phyloP scores from a whole-genome alignment of 495 filamentous ascomycete species.

The Penicillium canescens region DNA sequence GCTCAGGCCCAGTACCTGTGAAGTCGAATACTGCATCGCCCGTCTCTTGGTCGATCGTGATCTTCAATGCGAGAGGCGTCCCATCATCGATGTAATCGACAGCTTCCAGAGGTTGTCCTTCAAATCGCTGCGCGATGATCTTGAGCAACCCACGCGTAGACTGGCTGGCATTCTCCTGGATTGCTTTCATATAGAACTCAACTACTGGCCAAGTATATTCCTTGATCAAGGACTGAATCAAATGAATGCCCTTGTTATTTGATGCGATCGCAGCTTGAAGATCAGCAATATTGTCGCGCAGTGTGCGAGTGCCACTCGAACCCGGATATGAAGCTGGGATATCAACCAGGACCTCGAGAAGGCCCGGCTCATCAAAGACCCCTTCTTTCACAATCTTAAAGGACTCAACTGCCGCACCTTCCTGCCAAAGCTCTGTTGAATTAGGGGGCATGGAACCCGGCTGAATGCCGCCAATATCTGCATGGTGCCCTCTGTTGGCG shows the following conservation, averaged over 20 bases:
- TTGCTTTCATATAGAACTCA: slow-evolving; percentile 92
- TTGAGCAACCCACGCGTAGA: slow-evolving; percentile 86
- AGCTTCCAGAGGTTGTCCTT: slow-evolving; percentile 77
- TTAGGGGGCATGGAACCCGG: slow-evolving; percentile 97
- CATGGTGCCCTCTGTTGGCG: slow-evolving; percentile 91
- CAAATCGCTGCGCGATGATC: slow-evolving; percentile 72
- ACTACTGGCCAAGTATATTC: slow-evolving; percentile 92
- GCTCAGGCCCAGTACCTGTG: slow-evolving; percentile 78
- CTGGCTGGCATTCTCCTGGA: slow-evolving; percentile 87
- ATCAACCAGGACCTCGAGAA: slow-evolving; percentile 77
- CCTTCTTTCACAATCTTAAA: slow-evolving; percentile 94
- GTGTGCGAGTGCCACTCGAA: slow-evolving; percentile 84
- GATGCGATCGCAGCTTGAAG: slow-evolving; percentile 94
- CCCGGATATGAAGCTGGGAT: slow-evolving; percentile 85
- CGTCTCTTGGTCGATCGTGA: slow-evolving; percentile 79
- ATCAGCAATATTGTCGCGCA: slow-evolving; percentile 94
- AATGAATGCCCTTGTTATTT: slow-evolving; percentile 91
- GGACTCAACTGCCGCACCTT: slow-evolving; percentile 89
- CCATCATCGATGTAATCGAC: slow-evolving; percentile 98
- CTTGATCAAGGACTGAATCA: slow-evolving; percentile 80
- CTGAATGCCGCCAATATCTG: slow-evolving; percentile 94
- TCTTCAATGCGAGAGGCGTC: slow-evolving; percentile 78
- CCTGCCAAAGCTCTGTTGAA: slow-evolving; percentile 89
- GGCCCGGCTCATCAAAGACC: slow-evolving; percentile 82
- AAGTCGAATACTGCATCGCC: slow-evolving; percentile 95